Percentiles rank a stretch among this genome's conserved stretches.
phyloP scores from a whole-genome alignment of 345 rosid species.

The Laguncularia racemosa region DNA sequence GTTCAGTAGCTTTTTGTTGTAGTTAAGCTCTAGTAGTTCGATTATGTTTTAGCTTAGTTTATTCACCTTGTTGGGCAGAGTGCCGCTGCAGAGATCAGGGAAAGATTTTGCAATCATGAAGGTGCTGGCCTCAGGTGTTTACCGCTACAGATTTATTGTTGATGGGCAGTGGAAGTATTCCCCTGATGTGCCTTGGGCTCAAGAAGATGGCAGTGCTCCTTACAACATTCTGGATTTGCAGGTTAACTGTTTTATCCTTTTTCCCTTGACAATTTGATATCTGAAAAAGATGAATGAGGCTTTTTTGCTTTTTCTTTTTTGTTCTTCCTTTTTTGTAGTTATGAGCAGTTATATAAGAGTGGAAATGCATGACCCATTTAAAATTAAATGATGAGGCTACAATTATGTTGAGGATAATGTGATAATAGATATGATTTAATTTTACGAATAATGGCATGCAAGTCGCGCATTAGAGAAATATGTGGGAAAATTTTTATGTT shows the following conservation, averaged over 20 bases:
- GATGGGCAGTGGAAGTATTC: conserved; percentile 89
- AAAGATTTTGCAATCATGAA: conserved; percentile 93
- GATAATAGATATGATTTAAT: too few species aligned
- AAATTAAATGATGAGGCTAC: too few species aligned
- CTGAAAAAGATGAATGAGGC: too few species aligned
- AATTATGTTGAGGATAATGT: too few species aligned
- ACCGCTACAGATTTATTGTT: conserved; percentile 82
- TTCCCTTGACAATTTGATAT: background rate
- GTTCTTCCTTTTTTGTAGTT: too few species aligned
- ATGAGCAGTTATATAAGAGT: too few species aligned
- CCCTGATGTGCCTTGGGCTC: conserved; percentile 76
- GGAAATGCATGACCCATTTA: too few species aligned
- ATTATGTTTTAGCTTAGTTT: conserved; percentile 5
- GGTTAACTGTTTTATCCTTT: conserved; percentile 32
- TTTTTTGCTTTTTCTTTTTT: too few species aligned
- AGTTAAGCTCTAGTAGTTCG: background rate
- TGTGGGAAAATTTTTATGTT: too few species aligned
- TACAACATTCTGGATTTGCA: conserved; percentile 83
- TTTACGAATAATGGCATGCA: too few species aligned
- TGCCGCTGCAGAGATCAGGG: conserved; percentile 81
- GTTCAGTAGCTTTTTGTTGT: conserved; percentile 1
- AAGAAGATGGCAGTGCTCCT: conserved; percentile 71
- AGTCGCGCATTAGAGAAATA: too few species aligned
- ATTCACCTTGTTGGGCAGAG: conserved; percentile 44
- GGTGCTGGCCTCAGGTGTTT: conserved; percentile 93